Evolutionary conservation across 164 flowering plant genomes (phyloP), one percentile per base, ranked within the genome.

Genomic region (Tetrastigma voinierianum): DNA sequence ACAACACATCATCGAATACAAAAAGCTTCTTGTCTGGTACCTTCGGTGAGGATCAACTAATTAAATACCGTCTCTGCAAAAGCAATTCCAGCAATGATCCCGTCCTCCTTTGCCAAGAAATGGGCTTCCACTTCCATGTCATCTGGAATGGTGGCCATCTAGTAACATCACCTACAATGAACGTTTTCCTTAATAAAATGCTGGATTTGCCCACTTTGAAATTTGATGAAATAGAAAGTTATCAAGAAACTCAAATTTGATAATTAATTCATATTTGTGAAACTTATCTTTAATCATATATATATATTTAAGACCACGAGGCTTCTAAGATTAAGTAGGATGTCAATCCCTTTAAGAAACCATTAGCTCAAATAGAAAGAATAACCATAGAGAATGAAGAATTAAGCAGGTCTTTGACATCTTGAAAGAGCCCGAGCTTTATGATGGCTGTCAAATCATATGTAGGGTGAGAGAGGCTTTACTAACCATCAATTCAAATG

Each of bases 31-130:
- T n/a, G 25, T 47, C 2, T 23, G 24, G 59, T 84, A 93, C 98
- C 97, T 90, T 84, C 70, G 91, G 64, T 12, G 91, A 60, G 97
- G 88, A 83, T 95, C 97, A 73, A 95, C 98, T 92, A 91, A 1
- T 73, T 76, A 67, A 95, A 95, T 20, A 90, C 72, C 90, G 89
- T 87, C 51, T 95, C 96, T 0, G 94, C 96, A 66, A 95, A 90
- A 10, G 94, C 82, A 67, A 88, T 85, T 43, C 98, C 97, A 16
- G 98, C 98, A 62, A 95, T 69, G n/a, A 92, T 68, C 9, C n/a
- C n/a, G n/a, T n/a, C 77, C 92, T 92, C 98, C 77, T 92, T 92
- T 0, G 96, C 97, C 78, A 95, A 72, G 72, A 95, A 95, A 80
- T 81, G 64, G 19, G 98, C 98, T 80, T 90, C 96, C n/a, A n/a